Evolutionary conservation across 2,329 filamentous ascomycete species (phyloP).

Genomic region (Colletotrichum nymphaeae): DNA sequence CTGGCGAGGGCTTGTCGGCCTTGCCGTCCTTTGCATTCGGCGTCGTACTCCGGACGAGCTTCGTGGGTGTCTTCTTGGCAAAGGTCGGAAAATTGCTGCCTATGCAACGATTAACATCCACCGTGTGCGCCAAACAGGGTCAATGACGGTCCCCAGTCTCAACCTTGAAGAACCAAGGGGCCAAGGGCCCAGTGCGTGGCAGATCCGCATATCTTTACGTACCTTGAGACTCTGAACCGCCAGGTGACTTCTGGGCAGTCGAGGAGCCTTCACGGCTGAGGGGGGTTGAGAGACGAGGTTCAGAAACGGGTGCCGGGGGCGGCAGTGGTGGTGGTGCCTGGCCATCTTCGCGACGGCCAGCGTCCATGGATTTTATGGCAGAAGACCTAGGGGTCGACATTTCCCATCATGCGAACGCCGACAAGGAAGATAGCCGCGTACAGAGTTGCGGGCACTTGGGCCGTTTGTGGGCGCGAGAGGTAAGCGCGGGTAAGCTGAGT

Average conservation of each 20-base stretch:
- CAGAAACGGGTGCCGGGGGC: slow-evolving; percentile 36
- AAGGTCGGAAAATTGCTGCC: slow-evolving; percentile 32
- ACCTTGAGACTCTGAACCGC: slow-evolving; percentile 45
- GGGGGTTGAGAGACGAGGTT: slow-evolving; percentile 40
- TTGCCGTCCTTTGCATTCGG: slow-evolving; percentile 36
- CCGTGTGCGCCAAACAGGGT: slow-evolving; percentile 8
- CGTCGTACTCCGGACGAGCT: slow-evolving; percentile 24
- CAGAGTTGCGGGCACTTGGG: neutral
- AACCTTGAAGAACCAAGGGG: neutral
- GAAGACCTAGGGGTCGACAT: slow-evolving; percentile 34
- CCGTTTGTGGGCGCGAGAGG: neutral
- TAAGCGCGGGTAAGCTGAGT: neutral
- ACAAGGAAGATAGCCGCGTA: neutral
- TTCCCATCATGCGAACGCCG: slow-evolving; percentile 31
- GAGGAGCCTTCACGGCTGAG: slow-evolving; percentile 34
- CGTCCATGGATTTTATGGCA: slow-evolving; percentile 33
- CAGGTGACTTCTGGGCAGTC: slow-evolving; percentile 38
- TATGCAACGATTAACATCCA: slow-evolving; percentile 23
- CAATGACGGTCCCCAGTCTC: neutral
- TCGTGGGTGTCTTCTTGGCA: slow-evolving; percentile 36
- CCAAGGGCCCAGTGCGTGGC: neutral
- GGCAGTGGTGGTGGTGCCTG: slow-evolving; percentile 5
- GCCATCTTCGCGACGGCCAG: slow-evolving; percentile 25
- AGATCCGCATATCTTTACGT: slow-evolving; percentile 31
- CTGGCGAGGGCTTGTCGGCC: slow-evolving; percentile 33